Evolutionary conservation across 2,329 filamentous ascomycete genomes (phyloP).

Genomic region (Sclerotinia trifoliorum): DNA sequence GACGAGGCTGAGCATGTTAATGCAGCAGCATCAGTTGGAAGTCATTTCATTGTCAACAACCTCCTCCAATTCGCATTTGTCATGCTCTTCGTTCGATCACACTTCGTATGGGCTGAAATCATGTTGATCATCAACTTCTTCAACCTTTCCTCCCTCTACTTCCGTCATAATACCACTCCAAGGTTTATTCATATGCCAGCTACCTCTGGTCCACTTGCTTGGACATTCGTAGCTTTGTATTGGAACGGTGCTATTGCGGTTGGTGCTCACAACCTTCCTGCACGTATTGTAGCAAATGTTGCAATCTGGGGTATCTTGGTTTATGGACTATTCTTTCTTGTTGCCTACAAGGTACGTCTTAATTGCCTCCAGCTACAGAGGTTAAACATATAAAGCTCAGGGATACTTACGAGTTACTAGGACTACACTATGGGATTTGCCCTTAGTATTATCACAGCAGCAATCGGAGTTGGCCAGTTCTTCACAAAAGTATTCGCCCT

Average conservation of each 20-base stretch:
- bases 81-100: constrained; percentile 74
- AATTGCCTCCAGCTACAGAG: neutral
- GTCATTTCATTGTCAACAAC: constrained; percentile 85
- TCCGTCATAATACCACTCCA: constrained; percentile 70
- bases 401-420: constrained; percentile 39
- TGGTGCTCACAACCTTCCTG: constrained; percentile 63
- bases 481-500: constrained; percentile 69
- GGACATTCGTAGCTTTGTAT: constrained; percentile 83
- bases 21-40: constrained; percentile 72
- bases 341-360: constrained; percentile 62
- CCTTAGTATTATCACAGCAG: constrained; percentile 69
- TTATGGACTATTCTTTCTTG: constrained; percentile 75
- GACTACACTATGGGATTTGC: constrained; percentile 77
- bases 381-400: neutral
- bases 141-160: constrained; percentile 77
- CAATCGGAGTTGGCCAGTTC: constrained; percentile 78
- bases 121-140: constrained; percentile 77
- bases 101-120: constrained; percentile 74
- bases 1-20: constrained; percentile 60
- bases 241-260: constrained; percentile 86
- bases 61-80: constrained; percentile 79
- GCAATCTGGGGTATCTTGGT: constrained; percentile 82
- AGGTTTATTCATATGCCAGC: constrained; percentile 74
- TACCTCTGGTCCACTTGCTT: constrained; percentile 75
- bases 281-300: constrained; percentile 80